These are phyloP conservation scores for Balakata baccata DNA, from an alignment of 345 rosid genomes.

Conservation along the genomic window DNA sequence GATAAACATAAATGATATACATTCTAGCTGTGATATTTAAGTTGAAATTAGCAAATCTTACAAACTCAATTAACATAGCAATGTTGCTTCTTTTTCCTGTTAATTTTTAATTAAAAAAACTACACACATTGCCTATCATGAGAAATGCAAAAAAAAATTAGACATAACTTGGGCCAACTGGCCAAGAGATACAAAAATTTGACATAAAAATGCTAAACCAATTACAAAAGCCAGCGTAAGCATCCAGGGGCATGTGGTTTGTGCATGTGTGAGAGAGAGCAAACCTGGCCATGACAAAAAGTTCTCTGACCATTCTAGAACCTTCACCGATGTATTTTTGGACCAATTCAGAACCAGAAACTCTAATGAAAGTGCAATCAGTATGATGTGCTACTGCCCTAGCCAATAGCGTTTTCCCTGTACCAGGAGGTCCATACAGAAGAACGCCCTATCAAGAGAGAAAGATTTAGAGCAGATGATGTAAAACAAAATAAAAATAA, in stretches of 20 bases:
- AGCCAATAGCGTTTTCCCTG: constrained; percentile 94
- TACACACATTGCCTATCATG: background rate
- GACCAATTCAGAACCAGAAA: constrained; percentile 94
- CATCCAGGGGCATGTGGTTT: too few species aligned
- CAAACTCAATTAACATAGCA: background rate
- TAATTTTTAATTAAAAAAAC: background rate
- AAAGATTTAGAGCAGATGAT: background rate
- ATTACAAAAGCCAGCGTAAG: too few species aligned
- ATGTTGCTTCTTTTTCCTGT: background rate
- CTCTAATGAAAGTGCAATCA: constrained; percentile 98
- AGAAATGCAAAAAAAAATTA: background rate
- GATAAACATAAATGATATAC: background rate
- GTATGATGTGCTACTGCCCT: constrained; percentile 99
- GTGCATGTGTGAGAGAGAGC: constrained; percentile 10
- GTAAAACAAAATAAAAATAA: background rate
- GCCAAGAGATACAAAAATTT: background rate
- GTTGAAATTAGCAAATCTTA: background rate
- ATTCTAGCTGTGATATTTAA: background rate
- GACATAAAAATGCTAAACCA: too few species aligned
- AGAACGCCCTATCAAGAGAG: constrained; percentile 66
- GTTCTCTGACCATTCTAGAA: constrained; percentile 98
- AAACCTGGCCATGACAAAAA: constrained; percentile 98
- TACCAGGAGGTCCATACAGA: constrained; percentile 98
- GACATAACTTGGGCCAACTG: background rate
- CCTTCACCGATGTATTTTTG: constrained; percentile 99